Base-by-base conservation (phyloP, 805 yeast genomes). In the Priceomyces carsonii region DNA sequence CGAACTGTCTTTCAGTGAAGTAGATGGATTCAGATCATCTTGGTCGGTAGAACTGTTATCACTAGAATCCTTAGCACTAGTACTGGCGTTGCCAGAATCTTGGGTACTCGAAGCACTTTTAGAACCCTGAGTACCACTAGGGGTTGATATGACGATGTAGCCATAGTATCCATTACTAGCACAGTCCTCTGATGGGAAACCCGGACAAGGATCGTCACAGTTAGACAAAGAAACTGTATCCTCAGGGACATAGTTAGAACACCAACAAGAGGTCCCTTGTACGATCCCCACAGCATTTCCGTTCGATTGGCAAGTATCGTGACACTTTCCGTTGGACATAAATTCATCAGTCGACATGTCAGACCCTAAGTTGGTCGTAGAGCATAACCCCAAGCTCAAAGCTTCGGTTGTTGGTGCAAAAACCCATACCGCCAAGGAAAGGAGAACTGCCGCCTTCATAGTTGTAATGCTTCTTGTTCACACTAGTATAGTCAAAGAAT, bases 221-320 rank as follows among this genome's bases (percentile, higher is more conserved):
- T 59, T 42, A n/a, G 51, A 36, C 8, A 62, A 25, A 18, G 48
- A 42, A 0, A 61, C 63, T 0, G 79, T 64, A 12, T 52, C 44
- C 1, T 50, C 62, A 0, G 87, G 86, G 14, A 69, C 55, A 6
- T 48, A 42, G 47, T 80, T 69, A 5, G 85, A 69, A 51, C 88
- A 81, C 82, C 83, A 82, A 53, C 88, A 81, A 29, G 60, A 24
- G 24, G 58, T 42, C n/a, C 63, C 67, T 44, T 65, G 78, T 23
- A 80, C 56, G 26, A 81, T 69, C 12, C 79, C 87, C 39, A 68
- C 77, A 7, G 76, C 66, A 42, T 61, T 71, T 6, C 73, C 74
- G n/a, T 43, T 35, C 6, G 37, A 43, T 1, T 36, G 12, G 49
- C 87, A 81, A 14, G 61, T 53, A 29, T 59, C 64, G 3, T 65